Conservation (phyloP, 2,329 filamentous ascomycete species). For the Stylonectria norvegica region DNA sequence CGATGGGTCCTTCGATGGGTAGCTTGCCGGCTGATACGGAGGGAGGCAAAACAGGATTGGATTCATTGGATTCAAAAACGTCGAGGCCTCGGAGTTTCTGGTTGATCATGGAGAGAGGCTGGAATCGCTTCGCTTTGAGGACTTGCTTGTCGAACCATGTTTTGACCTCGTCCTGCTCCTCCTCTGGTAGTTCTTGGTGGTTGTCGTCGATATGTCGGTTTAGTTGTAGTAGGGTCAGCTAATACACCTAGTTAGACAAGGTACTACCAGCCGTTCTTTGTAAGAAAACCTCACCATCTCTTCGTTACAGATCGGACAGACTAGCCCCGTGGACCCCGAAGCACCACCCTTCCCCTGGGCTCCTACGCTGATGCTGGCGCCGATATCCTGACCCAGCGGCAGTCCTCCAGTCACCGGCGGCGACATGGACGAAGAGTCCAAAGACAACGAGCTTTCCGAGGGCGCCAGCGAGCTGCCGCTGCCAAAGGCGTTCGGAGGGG, state of each 20-base stretch:
- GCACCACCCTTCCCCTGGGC: constrained; percentile 51
- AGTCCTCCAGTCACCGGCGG: constrained; percentile 57
- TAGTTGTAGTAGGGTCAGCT: constrained; percentile 89
- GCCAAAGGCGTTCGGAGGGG: constrained; percentile 40
- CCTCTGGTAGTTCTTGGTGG: constrained; percentile 83
- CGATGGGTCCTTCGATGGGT: constrained; percentile 45
- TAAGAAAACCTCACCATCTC: constrained; percentile 88
- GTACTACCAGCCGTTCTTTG: too few relatives aligned
- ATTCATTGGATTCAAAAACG: constrained; percentile 89
- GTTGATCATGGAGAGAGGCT: constrained; percentile 85
- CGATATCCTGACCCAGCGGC: constrained; percentile 72
- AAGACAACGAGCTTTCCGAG: constrained; percentile 71
- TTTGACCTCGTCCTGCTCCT: constrained; percentile 90
- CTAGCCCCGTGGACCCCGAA: constrained; percentile 57
- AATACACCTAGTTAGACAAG: constrained; percentile 2
- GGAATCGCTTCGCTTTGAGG: constrained; percentile 87
- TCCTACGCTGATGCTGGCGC: constrained; percentile 71
- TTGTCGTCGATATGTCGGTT: constrained; percentile 83
- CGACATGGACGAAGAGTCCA: constrained; percentile 70
- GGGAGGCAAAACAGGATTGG: constrained; percentile 36
- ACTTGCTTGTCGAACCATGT: constrained; percentile 97
- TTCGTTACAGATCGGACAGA: constrained; percentile 97
- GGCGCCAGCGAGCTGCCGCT: constrained; percentile 50
- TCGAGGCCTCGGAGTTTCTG: constrained; percentile 91
- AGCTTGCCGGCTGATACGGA: constrained; percentile 39